Conservation (phyloP, 306 rosid species). For the Acmispon strigosus region DNA sequence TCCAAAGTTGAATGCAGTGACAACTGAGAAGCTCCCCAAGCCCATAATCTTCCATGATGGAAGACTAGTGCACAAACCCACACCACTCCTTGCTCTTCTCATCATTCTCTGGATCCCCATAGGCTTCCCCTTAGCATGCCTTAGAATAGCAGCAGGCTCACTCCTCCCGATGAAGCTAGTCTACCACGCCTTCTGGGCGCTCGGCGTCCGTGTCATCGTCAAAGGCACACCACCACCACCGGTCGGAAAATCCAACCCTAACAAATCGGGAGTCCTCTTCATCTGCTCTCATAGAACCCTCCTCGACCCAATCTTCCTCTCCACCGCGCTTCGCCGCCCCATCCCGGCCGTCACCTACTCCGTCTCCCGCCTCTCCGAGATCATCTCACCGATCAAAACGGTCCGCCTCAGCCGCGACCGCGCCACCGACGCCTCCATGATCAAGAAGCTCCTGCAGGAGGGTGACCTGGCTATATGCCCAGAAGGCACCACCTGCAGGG, state of each 20-base stretch:
- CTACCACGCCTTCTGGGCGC: slow-evolving; percentile 60
- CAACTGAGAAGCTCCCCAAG: slow-evolving; percentile 56
- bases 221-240: slow-evolving; percentile 70
- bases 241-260: slow-evolving; percentile 20
- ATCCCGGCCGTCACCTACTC: slow-evolving; percentile 82
- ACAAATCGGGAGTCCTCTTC: slow-evolving; percentile 53
- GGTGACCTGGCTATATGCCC: slow-evolving; percentile 87
- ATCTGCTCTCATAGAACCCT: slow-evolving; percentile 72
- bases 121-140: slow-evolving; percentile 61
- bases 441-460: slow-evolving; percentile 51
- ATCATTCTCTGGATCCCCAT: slow-evolving; percentile 68
- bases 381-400: slow-evolving; percentile 76
- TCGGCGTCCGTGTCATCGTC: slow-evolving; percentile 60
- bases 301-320: slow-evolving; percentile 83
- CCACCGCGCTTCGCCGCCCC: slow-evolving; percentile 64
- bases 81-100: slow-evolving; percentile 52
- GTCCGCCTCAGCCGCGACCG: slow-evolving; percentile 60
- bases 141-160: slow-evolving; percentile 60
- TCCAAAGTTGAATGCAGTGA: slow-evolving; percentile 40
- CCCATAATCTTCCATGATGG: slow-evolving; percentile 89
- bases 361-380: slow-evolving; percentile 64
- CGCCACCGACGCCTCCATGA: slow-evolving; percentile 59
- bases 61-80: slow-evolving; percentile 62
- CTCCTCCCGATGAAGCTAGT: slow-evolving; percentile 79
- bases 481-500: slow-evolving; percentile 82